Evolutionary conservation across 495 filamentous ascomycete species (phyloP), one percentile per base, ranked within the genome.

Genomic region (Penicillium subrubescens): DNA sequence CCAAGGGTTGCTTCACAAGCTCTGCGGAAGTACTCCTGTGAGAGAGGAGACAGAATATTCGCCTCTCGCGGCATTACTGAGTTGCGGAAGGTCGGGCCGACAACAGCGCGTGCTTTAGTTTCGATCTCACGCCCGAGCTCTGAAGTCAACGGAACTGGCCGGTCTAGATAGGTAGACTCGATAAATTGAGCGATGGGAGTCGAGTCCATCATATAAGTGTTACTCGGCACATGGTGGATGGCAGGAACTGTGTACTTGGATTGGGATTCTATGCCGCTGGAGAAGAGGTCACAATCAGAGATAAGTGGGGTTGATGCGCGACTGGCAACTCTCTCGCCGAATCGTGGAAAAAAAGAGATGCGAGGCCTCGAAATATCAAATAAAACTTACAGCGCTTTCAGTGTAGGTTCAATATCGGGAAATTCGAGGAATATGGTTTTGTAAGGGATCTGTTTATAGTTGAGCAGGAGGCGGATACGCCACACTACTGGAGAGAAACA

Each of bases 381-480:
- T 21, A 17, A 35, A 35, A 73, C 77, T 74, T 48, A 77, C 75
- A 78, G 71, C 31, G 33, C 71, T 73, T 77, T 78, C 53, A 80
- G 59, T 19, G 73, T 79, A n/a, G 74, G 73, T 62, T 79, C 77
- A 64, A 80, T 79, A 44, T 80, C 79, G 15, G 76, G 75, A 67
- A 81, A 76, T 59, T 79, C 77, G 62, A 81, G 73, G 60, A 79
- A 81, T 37, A 78, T 59, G 17, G 73, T 76, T 35, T 44, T 66
- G 63, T 81, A 79, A 33, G 74, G 69, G 31, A 80, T 75, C 35
- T 64, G 62, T 57, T 80, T 80, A 59, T 78, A 79, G 61, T 80
- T 80, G 29, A 80, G 77, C 70, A 81, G 76, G 17, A 81, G 64
- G 65, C 77, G 78, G 60, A 80, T 78, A 44, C 77, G 75, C 75